These are phyloP conservation scores for Taxillus chinensis DNA, from an alignment of 164 flowering plant species.

Conservation along the genomic window DNA sequence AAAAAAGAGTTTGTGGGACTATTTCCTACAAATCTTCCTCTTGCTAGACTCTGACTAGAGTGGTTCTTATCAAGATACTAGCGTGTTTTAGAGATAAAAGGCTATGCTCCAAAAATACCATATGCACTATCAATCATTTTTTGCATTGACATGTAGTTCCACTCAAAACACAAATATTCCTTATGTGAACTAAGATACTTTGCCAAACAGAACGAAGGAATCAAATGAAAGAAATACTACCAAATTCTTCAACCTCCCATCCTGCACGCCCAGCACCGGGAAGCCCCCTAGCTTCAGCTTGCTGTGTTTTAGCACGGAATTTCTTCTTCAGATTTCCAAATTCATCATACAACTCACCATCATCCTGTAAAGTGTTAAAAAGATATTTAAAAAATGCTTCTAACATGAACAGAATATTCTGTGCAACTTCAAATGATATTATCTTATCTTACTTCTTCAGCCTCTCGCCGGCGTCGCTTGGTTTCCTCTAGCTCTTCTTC, in stretches of 20 bases:
- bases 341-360: conserved; percentile 97
- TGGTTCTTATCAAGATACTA: no score
- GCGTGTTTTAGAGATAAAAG: no score
- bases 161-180: no score
- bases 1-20: no score
- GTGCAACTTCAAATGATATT: background rate
- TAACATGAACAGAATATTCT: background rate
- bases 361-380: conserved; percentile 44
- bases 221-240: conserved; percentile 20
- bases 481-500: conserved; percentile 97
- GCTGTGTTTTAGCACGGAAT: conserved; percentile 78
- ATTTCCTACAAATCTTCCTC: no score
- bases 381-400: background rate
- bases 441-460: conserved; percentile 61
- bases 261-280: conserved; percentile 97
- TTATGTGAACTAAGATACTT: no score
- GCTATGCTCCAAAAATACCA: no score
- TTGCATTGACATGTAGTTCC: no score
- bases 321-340: conserved; percentile 98
- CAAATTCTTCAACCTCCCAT: conserved; percentile 96
- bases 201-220: no score
- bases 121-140: no score
- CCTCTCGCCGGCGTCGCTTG: conserved; percentile 71
- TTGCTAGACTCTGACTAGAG: no score
- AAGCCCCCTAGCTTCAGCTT: conserved; percentile 47